Evolutionary conservation across 2,329 filamentous ascomycete genomes (phyloP), one percentile per base, ranked within the genome.

Genomic region (Curvularia sp.): DNA sequence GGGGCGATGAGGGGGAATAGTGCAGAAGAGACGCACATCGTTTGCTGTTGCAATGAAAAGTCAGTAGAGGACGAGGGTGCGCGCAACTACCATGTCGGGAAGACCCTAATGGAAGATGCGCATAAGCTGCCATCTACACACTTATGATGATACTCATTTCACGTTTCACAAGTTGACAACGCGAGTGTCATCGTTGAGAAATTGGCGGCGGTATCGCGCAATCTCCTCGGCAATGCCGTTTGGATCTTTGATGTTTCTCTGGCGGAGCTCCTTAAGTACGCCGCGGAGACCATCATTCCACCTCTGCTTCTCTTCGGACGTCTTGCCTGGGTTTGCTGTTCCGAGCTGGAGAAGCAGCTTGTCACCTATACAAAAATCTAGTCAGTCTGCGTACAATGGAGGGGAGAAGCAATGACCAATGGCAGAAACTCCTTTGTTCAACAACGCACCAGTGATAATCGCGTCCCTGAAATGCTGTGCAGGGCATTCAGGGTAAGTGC

Each of bases 401-500:
- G 70, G 73, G 44, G 75, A 70, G 68, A 66, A 57, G 65, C 52
- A 54, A 58, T 63, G 54, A 56, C 56, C 60, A 58, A 56, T 62
- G 50, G 62, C 53, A 55, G 46, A 66, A 55, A 54, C 53, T 56
- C 61, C 63, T 58, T 58, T 68, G 24, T 31, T 50, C 10, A 41
- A 91, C 90, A 56, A 59, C 57, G 86, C 85, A 96, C 92, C 92
- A 79, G 85, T 86, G 72, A 92, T 81, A 71, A 80, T 82, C 80
- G 94, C 89, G 61, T 86, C 82, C 67, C 84, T 83, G 75, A 96
- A 93, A 80, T 99, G 95, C 81, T 98, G 89, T 64, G 81, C 88
- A 55, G 86, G 80, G 79, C 95, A 99, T 54, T 85, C 82, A 58
- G 80, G 75, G 72, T 93, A 91, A 66, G 89, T 88, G 84, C 95